A percentile compares a stretch with the other conserved stretches of the same genome.
Conservation (phyloP, 768 basidiomycete genomes). For the Cystobasidium tubakii region DNA sequence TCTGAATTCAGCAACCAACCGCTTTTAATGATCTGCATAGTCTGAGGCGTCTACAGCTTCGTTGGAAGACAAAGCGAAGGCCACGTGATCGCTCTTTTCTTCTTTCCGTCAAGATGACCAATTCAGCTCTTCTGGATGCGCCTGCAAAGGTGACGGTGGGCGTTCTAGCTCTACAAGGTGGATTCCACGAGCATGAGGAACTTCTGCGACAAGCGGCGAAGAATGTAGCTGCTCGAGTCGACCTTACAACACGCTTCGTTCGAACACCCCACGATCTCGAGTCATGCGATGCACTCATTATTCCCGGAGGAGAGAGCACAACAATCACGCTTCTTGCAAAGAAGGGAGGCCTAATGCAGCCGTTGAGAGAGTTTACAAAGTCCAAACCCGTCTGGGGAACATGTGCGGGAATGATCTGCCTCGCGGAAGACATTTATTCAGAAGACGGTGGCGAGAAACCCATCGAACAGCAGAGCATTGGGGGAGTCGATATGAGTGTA, state of each 20-base stretch:
- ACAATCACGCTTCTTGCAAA: conserved; percentile 75
- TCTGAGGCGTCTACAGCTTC: too few relatives aligned
- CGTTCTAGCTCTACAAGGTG: conserved; percentile 75
- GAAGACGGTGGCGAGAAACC: conserved; percentile 60
- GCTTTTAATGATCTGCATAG: too few relatives aligned
- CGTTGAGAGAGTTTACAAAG: conserved; percentile 63
- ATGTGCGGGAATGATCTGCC: conserved; percentile 87
- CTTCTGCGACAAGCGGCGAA: conserved; percentile 56
- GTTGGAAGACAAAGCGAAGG: too few relatives aligned
- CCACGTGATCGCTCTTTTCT: background rate
- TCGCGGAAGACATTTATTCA: conserved; percentile 59
- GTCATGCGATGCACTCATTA: conserved; percentile 74
- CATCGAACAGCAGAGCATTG: conserved; percentile 74
- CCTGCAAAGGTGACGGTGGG: background rate
- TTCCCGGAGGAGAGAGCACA: conserved; percentile 95
- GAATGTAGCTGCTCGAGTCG: conserved; percentile 48
- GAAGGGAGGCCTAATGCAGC: conserved; percentile 70
- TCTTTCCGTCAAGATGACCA: conserved; percentile 7
- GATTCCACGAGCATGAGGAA: conserved; percentile 77
- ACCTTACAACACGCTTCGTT: conserved; percentile 55
- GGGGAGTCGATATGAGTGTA: conserved; percentile 71
- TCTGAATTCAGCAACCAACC: too few relatives aligned
- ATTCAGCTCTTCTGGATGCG: background rate
- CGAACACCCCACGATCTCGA: conserved; percentile 68
- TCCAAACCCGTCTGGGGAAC: conserved; percentile 84